phyloP scores from a whole-genome alignment of 192 early-diverging fungal species.

The Chytriomyces hyalinus region DNA sequence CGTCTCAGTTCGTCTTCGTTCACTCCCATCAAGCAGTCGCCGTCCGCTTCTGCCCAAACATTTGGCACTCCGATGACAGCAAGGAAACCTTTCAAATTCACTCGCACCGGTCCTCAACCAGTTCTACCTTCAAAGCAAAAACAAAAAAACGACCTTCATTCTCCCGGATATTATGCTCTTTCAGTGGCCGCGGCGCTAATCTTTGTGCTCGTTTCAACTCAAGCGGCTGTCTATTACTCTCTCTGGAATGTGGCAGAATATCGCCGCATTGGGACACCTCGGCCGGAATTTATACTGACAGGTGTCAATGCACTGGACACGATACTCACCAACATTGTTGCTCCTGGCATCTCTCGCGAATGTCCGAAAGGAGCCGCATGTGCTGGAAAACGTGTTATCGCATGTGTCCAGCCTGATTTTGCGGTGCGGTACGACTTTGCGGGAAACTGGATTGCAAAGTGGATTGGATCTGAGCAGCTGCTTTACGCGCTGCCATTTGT shows the following conservation, averaged over 20 bases:
- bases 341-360: slow-evolving; percentile 36
- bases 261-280: slow-evolving; percentile 33
- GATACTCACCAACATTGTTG: slow-evolving; percentile 8
- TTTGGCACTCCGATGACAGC: neutral
- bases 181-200: neutral
- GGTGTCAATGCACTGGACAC: slow-evolving; percentile 7
- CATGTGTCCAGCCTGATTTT: slow-evolving; percentile 45
- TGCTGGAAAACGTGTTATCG: slow-evolving; percentile 40
- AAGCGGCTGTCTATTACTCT: neutral
- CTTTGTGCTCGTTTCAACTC: neutral
- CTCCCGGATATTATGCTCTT: too few species aligned
- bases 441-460: too few species aligned
- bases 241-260: slow-evolving; percentile 40
- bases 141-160: too few species aligned
- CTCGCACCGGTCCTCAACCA: too few species aligned
- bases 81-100: neutral
- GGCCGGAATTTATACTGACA: slow-evolving; percentile 3
- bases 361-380: slow-evolving; percentile 53
- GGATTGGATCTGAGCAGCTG: neutral
- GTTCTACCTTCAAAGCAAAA: neutral
- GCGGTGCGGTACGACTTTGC: slow-evolving; percentile 14
- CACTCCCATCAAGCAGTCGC: neutral
- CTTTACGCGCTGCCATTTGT: neutral
- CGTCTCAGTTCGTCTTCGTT: neutral
- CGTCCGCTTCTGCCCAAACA: neutral